Evolutionary conservation across 371 early-diverging fungal genomes (phyloP), one percentile per base, ranked within the genome.

Genomic region (Mortierella sp.): DNA sequence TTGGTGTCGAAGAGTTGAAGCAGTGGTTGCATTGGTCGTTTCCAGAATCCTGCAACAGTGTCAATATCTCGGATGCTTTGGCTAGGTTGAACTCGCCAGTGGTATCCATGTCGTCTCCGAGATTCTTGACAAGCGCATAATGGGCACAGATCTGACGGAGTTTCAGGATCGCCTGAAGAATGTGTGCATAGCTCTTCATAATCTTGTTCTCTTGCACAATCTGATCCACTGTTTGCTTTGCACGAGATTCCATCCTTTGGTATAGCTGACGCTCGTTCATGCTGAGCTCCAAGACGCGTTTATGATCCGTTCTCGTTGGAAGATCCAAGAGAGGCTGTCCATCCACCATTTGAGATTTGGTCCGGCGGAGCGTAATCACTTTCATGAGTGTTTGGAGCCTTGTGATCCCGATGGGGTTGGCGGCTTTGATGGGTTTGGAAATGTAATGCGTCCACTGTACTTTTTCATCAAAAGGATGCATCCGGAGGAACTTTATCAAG

Each of bases 401-500:
- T 9, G 74, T 53, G 6, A 86, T 68, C 5, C 81, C 85, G 43
- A 80, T 74, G 2, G 79, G 68, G 47, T 84, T 81, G 46, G 67
- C 67, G 21, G 65, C 53, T 63, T 77, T 81, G 48, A 88, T 74
- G 1, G 87, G 87, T 16, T 82, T 81, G 25, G 80, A 73, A 34
- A 90, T 83, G 43, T 73, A 82, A 13, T 79, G 61, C 19, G 79
- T 64, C 86, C 87, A 90, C 3, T 69, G 68, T 1, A 63, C 63
- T 61, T 80, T 83, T 19, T 76, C 67, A 51, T 83, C 66, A 65
- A 88, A 86, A 9, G 91, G 91, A 49, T 79, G 63, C 51, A 90
- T 64, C 1, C 85, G 82, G n/a, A 94, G 84, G 79, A 93, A 94
- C 77, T 86, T 88, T 58, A 94, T 80, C 31, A 93, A 71, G 9